Base-by-base conservation (phyloP, 306 rosid genomes). In the Adenanthera pavonina region DNA sequence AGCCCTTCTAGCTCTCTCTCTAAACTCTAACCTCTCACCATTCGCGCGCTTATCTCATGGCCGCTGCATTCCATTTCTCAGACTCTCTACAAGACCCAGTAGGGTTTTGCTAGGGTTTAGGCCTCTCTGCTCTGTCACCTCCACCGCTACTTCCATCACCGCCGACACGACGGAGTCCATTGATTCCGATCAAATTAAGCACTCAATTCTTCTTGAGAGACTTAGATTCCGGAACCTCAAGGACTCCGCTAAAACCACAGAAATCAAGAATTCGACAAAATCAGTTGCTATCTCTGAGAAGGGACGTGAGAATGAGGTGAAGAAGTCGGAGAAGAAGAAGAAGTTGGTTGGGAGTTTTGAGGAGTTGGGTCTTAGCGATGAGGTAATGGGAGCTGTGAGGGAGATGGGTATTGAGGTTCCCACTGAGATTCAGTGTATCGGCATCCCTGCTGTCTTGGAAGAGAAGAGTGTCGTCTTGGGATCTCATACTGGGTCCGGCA, bases 401-500 rank as follows among this genome's bases (percentile, higher is more conserved):
- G 99, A 93, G 85, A 79, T 95, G 92, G 82, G 84, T 7, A 93
- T 95, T 85, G 86, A 87, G 75, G 92, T 93, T 66, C 99, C 99
- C 0, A 93, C 97, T 47, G 99, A 95, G 84, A 95, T 95, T 67
- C 99, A 95, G 92, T 77, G 90, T 77, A 89, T 95, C 85, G 99
- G 98, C 51, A 80, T 93, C 5, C 99, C 97, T 16, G 91, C 97
- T 68, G 92, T 95, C 30, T 84, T 93, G 89, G 94, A 87, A 51
- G 99, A 84, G 54, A 88, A 84, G 71, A 92, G 93, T 77, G 97
- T 95, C 47, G 97, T 95, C 76, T 86, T 95, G 86, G 98, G 99
- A 74, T 95, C 98, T 52, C 98, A 93, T 81, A 93, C 99, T 79
- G 99, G 99, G 3, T 95, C 99, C 65, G 99, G 99, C 16, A 93